Evolutionary conservation across 768 basidiomycete genomes (phyloP).

Genomic region (Auriscalpium orientale): DNA sequence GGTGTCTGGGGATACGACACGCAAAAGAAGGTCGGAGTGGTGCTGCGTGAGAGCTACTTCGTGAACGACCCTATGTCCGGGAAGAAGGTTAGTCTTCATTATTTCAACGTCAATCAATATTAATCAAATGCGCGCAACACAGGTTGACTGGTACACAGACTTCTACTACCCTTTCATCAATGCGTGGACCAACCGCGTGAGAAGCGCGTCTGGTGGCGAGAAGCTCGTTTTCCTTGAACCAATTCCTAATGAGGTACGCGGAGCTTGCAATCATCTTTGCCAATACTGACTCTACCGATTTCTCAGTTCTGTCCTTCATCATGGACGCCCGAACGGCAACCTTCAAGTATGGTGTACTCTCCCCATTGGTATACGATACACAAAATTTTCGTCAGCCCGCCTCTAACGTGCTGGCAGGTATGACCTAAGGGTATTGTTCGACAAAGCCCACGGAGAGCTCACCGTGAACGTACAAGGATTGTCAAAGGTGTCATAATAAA

Average conservation of each 20-base stretch:
- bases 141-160: constrained; percentile 85
- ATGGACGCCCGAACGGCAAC: constrained; percentile 61
- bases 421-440: constrained; percentile 83
- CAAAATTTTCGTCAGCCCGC: constrained; percentile 20
- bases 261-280: not conserved
- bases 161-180: constrained; percentile 75
- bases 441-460: constrained; percentile 77
- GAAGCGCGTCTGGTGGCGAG: constrained; percentile 35
- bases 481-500: constrained; percentile 53
- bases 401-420: constrained; percentile 49
- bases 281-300: not conserved
- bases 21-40: constrained; percentile 56
- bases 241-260: constrained; percentile 86
- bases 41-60: constrained; percentile 84
- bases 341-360: constrained; percentile 58
- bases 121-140: not conserved
- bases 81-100: constrained; percentile 38
- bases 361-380: constrained; percentile 60
- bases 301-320: constrained; percentile 68
- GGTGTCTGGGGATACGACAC: constrained; percentile 90
- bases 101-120: not conserved
- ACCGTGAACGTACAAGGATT: constrained; percentile 91
- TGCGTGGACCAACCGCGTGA: constrained; percentile 58
- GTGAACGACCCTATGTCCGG: constrained; percentile 55
- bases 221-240: constrained; percentile 74